These are phyloP conservation scores for Podochytrium sp. DNA, from an alignment of 192 early-diverging fungal genomes.

Conservation along the genomic window DNA sequence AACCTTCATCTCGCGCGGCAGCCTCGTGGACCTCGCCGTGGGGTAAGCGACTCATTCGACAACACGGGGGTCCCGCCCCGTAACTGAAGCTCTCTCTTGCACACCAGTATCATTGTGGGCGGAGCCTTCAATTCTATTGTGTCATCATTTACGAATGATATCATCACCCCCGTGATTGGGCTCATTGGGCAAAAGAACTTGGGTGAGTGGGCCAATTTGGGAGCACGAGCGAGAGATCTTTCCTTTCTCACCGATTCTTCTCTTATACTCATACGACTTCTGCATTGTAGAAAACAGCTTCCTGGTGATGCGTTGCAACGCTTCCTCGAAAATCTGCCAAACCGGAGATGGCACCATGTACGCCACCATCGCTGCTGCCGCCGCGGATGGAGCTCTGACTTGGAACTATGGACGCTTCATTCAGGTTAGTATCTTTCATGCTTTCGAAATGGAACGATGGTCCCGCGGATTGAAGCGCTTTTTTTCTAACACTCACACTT, in stretches of 20 bases:
- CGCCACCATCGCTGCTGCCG: background rate
- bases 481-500: background rate
- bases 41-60: background rate
- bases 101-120: conserved; percentile 65
- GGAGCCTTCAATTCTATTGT: conserved; percentile 62
- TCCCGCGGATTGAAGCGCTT: background rate
- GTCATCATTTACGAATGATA: conserved; percentile 46
- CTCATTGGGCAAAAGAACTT: conserved; percentile 52
- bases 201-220: background rate
- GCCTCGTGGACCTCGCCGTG: background rate
- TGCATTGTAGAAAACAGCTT: conserved; percentile 25
- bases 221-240: background rate
- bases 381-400: background rate
- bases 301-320: conserved; percentile 13
- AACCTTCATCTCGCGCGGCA: background rate
- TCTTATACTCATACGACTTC: background rate
- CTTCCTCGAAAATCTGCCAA: background rate
- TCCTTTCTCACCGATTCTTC: background rate
- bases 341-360: background rate
- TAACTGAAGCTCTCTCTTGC: background rate
- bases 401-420: conserved; percentile 20
- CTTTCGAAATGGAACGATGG: background rate
- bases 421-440: background rate
- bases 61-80: background rate
- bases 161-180: conserved; percentile 66